Evolutionary conservation across 192 early-diverging fungal genomes (phyloP).

Genomic region (Backusella macrospora): DNA sequence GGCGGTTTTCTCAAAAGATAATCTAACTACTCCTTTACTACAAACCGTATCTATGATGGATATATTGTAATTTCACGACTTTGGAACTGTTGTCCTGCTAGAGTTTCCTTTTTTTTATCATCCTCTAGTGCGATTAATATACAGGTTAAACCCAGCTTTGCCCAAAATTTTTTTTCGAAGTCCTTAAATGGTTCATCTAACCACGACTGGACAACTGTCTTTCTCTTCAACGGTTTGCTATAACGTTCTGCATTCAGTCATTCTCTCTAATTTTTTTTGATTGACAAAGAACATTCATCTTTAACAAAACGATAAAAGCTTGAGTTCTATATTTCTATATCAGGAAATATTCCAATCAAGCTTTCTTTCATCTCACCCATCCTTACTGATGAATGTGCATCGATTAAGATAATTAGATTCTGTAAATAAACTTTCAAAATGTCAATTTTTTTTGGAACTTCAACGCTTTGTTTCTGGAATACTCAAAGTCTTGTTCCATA

Average conservation of each 20-base stretch:
- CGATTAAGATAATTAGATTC: neutral
- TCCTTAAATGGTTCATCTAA: slow-evolving; percentile 10
- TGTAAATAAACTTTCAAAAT: neutral
- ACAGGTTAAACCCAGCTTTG: slow-evolving; percentile 34
- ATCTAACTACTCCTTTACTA: slow-evolving; percentile 12
- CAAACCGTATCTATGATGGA: slow-evolving; percentile 19
- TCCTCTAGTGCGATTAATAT: slow-evolving; percentile 14
- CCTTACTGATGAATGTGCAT: neutral
- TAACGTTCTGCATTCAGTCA: neutral
- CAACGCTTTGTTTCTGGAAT: neutral
- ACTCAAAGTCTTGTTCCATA: neutral
- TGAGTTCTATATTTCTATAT: neutral
- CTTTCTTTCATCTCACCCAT: neutral
- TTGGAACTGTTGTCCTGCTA: slow-evolving; percentile 15
- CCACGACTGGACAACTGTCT: neutral
- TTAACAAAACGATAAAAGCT: neutral
- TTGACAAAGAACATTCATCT: neutral
- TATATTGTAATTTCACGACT: neutral
- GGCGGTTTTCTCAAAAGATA: slow-evolving; percentile 25
- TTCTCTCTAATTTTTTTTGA: slow-evolving; percentile 12
- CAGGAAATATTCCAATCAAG: neutral
- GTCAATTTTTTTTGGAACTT: neutral
- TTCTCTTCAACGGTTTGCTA: neutral
- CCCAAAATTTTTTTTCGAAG: slow-evolving; percentile 32
- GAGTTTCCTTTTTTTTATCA: slow-evolving; percentile 16